These are phyloP conservation scores for Pichia norvegensis DNA, from an alignment of 1,139 yeast species.

Conservation along the genomic window DNA sequence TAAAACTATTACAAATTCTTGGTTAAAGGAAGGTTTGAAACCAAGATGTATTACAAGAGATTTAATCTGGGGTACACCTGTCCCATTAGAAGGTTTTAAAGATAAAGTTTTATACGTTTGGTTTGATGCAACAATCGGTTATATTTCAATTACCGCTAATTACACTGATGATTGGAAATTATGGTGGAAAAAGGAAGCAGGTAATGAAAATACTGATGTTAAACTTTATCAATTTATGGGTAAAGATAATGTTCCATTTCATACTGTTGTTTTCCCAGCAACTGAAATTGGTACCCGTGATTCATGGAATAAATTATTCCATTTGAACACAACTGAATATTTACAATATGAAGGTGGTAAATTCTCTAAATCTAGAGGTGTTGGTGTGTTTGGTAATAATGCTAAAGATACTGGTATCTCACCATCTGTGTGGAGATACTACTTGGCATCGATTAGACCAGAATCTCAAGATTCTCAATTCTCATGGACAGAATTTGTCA, in stretches of 20 bases:
- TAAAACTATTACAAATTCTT: conserved; percentile 75
- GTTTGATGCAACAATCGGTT: conserved; percentile 98
- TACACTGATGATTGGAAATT: conserved; percentile 77
- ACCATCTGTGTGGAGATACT: conserved; percentile 96
- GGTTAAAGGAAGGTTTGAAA: conserved; percentile 89
- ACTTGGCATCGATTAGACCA: conserved; percentile 86
- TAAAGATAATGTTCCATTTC: conserved; percentile 98
- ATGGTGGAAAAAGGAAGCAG: conserved; percentile 76
- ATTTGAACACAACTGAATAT: conserved; percentile 90
- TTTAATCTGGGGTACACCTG: conserved; percentile 97
- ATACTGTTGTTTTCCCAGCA: conserved; percentile 94
- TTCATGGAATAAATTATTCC: conserved; percentile 85
- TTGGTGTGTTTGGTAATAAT: conserved; percentile 97
- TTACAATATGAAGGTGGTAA: conserved; percentile 97
- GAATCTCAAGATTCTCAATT: conserved; percentile 94
- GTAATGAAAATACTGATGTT: conserved; percentile 43
- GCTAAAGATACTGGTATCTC: conserved; percentile 90
- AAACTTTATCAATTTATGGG: conserved; percentile 96
- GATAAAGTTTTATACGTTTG: conserved; percentile 93
- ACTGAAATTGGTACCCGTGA: conserved; percentile 83
- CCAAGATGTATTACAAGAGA: conserved; percentile 98
- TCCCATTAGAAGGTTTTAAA: conserved; percentile 74
- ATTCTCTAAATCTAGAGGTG: conserved; percentile 91
- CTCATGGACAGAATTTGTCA: conserved; percentile 93
- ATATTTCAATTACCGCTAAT: conserved; percentile 90